Evolutionary conservation across 139 green algal genomes (phyloP).

Genomic region (Tetradesmus obliquus): DNA sequence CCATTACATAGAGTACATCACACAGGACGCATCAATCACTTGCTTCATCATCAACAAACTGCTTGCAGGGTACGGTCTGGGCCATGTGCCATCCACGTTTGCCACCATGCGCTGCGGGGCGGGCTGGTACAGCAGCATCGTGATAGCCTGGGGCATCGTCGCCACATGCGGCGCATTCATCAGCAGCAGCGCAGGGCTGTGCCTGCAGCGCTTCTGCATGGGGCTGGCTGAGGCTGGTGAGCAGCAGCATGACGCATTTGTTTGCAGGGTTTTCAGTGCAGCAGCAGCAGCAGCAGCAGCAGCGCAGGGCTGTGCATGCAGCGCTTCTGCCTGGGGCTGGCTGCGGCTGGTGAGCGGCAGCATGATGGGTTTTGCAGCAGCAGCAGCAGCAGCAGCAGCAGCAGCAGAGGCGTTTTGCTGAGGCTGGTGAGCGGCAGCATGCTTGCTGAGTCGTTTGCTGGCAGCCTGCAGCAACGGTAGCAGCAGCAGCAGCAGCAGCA

Average conservation of each 20-base stretch:
- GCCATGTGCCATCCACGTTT: background rate
- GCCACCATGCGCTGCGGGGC: background rate
- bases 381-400: too few relatives aligned
- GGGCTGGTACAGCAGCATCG: background rate
- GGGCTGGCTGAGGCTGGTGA: background rate
- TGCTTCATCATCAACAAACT: too few relatives aligned
- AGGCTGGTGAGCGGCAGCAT: background rate
- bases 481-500: too few relatives aligned
- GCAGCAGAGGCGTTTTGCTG: background rate
- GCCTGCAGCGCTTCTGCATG: background rate
- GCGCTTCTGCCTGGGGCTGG: background rate
- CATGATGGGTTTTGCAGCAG: too few relatives aligned
- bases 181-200: background rate
- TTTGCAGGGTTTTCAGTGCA: background rate
- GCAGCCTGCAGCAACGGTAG: too few relatives aligned
- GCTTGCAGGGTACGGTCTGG: background rate
- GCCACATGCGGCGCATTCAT: background rate
- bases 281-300: background rate
- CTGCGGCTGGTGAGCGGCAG: too few relatives aligned
- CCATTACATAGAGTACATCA: too few relatives aligned
- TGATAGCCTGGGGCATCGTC: background rate
- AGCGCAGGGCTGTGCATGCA: background rate
- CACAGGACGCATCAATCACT: too few relatives aligned
- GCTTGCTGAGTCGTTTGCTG: background rate
- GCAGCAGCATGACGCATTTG: background rate